A percentile compares a stretch with the other conserved stretches of the same genome.
phyloP scores from a whole-genome alignment of 2,329 filamentous ascomycete genomes.

The Talaromyces atroroseus region DNA sequence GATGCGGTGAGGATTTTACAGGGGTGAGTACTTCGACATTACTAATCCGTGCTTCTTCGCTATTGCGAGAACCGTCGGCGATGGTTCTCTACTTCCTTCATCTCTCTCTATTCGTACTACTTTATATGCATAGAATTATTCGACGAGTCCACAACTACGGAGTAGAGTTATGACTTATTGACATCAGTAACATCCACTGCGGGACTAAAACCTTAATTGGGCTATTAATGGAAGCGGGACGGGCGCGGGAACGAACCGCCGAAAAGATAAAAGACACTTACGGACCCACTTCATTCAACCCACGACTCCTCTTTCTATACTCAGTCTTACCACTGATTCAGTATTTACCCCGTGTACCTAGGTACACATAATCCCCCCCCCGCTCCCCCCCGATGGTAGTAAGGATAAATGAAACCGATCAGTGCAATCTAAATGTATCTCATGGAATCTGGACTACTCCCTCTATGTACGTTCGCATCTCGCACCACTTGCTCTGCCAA shows the following conservation, averaged over 20 bases:
- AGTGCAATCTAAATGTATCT: not conserved
- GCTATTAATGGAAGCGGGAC: too few relatives aligned
- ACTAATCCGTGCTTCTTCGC: not conserved
- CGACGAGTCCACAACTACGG: too few relatives aligned
- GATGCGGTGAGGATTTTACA: not conserved
- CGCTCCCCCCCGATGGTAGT: not conserved
- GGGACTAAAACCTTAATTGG: too few relatives aligned
- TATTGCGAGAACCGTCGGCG: not conserved
- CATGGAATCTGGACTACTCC: not conserved
- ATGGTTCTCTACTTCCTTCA: not conserved
- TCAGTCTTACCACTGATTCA: not conserved
- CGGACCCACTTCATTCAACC: too few relatives aligned
- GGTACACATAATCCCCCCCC: too few relatives aligned
- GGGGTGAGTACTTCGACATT: too few relatives aligned
- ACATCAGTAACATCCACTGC: too few relatives aligned
- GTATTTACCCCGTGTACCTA: not conserved
- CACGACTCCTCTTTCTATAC: too few relatives aligned
- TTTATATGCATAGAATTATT: too few relatives aligned
- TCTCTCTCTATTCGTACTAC: not conserved
- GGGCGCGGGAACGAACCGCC: too few relatives aligned
- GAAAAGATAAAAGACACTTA: too few relatives aligned
- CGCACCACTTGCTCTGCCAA: slow-evolving; percentile 11
- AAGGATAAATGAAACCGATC: not conserved
- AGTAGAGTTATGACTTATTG: too few relatives aligned
- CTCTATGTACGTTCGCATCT: not conserved